These are phyloP conservation scores for Aspergillus sp. DNA, from an alignment of 2,329 filamentous ascomycete species.

Conservation along the genomic window DNA sequence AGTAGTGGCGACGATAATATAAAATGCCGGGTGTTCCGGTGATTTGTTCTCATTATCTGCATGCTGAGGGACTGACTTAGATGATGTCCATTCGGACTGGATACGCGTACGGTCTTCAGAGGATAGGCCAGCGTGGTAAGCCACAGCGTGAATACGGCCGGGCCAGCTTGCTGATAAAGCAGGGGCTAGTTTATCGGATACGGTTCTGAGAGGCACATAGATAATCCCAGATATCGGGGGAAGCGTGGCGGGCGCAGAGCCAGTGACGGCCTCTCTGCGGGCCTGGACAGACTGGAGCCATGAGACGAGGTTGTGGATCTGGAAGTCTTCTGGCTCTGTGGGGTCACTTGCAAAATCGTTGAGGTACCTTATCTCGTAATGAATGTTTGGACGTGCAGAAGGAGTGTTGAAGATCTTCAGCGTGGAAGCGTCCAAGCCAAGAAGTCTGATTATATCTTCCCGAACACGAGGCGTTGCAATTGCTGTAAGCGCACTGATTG, in stretches of 20 bases:
- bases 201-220: constrained; percentile 47
- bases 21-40: constrained; percentile 63
- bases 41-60: constrained; percentile 17
- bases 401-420: constrained; percentile 79
- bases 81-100: constrained; percentile 44
- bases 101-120: constrained; percentile 68
- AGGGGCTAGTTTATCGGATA: constrained; percentile 44
- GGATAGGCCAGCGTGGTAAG: constrained; percentile 64
- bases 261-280: constrained; percentile 61
- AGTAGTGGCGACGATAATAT: constrained; percentile 91
- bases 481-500: constrained; percentile 89
- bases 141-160: constrained; percentile 43
- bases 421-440: constrained; percentile 66
- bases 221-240: constrained; percentile 50
- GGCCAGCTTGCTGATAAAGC: constrained; percentile 32
- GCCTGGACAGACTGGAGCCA: constrained; percentile 76
- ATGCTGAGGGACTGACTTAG: constrained; percentile 11
- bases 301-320: constrained; percentile 72
- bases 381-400: constrained; percentile 79
- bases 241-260: constrained; percentile 23
- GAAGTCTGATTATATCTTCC: constrained; percentile 75
- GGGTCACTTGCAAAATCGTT: constrained; percentile 33
- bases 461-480: constrained; percentile 82
- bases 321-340: constrained; percentile 54
- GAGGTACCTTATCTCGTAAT: constrained; percentile 78